Evolutionary conservation across 1,284 basidiomycete species (phyloP).

Genomic region (Moesziomyces sp.): DNA sequence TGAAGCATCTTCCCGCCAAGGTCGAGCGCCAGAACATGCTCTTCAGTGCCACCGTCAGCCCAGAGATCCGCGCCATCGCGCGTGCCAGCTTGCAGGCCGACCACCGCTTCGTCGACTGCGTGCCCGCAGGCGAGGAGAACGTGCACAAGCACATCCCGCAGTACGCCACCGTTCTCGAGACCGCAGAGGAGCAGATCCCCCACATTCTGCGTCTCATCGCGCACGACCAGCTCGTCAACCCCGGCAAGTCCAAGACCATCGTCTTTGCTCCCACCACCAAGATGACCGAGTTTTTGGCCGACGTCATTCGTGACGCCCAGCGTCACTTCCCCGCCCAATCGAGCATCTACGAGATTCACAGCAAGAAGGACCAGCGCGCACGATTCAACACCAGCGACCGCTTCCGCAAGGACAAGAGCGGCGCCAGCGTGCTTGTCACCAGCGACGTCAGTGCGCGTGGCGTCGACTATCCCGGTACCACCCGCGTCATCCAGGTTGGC

Average conservation of each 20-base stretch:
- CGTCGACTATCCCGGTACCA: conserved; percentile 77
- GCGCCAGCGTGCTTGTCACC: conserved; percentile 70
- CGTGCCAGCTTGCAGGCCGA: conserved; percentile 73
- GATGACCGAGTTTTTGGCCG: conserved; percentile 79
- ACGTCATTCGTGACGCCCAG: conserved; percentile 68
- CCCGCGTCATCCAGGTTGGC: conserved; percentile 92
- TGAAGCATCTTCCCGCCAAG: conserved; percentile 75
- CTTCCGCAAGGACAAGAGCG: conserved; percentile 75
- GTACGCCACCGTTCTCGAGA: conserved; percentile 80
- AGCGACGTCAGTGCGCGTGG: conserved; percentile 70
- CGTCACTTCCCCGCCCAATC: conserved; percentile 42
- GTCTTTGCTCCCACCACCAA: conserved; percentile 92
- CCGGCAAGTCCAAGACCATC: conserved; percentile 80
- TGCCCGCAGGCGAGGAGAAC: conserved; percentile 74
- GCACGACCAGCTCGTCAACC: conserved; percentile 86
- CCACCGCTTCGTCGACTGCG: conserved; percentile 75
- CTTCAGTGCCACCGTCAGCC: conserved; percentile 84
- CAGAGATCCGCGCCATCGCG: conserved; percentile 71
- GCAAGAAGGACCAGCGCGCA: conserved; percentile 77
- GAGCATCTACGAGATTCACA: conserved; percentile 81
- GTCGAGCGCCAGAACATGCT: conserved; percentile 87
- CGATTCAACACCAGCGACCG: conserved; percentile 76
- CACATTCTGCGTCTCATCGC: conserved; percentile 83
- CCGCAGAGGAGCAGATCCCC: conserved; percentile 78
- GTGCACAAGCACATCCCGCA: conserved; percentile 83